A percentile compares a stretch with the other conserved stretches of the same genome.
Evolutionary conservation across 371 early-diverging fungal genomes (phyloP).

Genomic region (Mucor saturninus): DNA sequence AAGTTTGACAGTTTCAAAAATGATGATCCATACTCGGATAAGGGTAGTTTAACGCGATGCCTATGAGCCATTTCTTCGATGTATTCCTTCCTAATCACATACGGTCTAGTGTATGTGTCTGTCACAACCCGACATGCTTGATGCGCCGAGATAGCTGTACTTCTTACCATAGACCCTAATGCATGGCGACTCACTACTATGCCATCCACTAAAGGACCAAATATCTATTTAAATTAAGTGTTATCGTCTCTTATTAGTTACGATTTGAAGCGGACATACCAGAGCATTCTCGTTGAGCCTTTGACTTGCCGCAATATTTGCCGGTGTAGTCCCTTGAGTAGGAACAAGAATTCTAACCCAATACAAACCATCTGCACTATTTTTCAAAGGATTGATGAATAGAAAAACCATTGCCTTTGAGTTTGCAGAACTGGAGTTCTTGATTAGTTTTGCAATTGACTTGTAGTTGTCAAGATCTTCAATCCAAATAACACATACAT

Average conservation of each 20-base stretch:
- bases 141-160: conserved; percentile 74
- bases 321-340: conserved; percentile 29
- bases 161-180: conserved; percentile 70
- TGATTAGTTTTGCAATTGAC: conserved; percentile 39
- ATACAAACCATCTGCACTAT: conserved; percentile 59
- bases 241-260: background rate
- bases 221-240: conserved; percentile 39
- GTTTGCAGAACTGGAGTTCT: conserved; percentile 21
- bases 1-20: background rate
- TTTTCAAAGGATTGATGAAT: conserved; percentile 62
- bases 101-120: conserved; percentile 62
- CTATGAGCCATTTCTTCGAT: conserved; percentile 63
- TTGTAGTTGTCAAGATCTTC: conserved; percentile 55
- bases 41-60: conserved; percentile 48
- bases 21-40: conserved; percentile 48
- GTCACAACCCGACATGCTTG: conserved; percentile 62
- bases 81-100: conserved; percentile 60
- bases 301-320: conserved; percentile 41
- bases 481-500: conserved; percentile 70
- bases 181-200: conserved; percentile 73
- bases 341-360: conserved; percentile 58
- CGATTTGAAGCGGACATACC: conserved; percentile 27
- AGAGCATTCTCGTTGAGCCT: conserved; percentile 51
- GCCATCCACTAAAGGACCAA: conserved; percentile 78
- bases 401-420: conserved; percentile 56